phyloP scores from a whole-genome alignment of 495 filamentous ascomycete genomes.

The Rusavskia elegans region DNA sequence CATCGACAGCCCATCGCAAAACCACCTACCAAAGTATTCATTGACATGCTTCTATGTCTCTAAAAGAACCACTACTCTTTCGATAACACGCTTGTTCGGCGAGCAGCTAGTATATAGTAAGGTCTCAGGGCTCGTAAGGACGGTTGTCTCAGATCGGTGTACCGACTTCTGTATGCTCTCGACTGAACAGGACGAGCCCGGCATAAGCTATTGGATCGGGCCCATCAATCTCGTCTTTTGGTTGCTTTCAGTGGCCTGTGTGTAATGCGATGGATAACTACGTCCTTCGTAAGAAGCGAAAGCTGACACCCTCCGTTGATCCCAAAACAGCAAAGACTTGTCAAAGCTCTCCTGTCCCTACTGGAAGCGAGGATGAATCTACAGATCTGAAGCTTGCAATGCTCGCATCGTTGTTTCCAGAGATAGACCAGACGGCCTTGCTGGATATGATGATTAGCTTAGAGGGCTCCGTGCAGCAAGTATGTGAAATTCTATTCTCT shows the following conservation, averaged over 20 bases:
- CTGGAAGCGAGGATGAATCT: slow-evolving; percentile 41
- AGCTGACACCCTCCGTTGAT: slow-evolving; percentile 13
- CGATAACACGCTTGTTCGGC: no score
- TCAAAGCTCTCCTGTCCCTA: not conserved
- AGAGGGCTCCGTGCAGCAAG: slow-evolving; percentile 57
- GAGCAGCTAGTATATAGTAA: no score
- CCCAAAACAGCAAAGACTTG: not conserved
- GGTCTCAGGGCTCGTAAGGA: no score
- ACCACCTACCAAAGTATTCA: no score
- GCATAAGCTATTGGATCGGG: no score
- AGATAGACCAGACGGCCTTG: slow-evolving; percentile 43
- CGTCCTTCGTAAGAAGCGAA: slow-evolving; percentile 34
- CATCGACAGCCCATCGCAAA: no score
- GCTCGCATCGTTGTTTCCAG: slow-evolving; percentile 58
- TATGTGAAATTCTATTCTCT: slow-evolving; percentile 33
- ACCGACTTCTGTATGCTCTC: no score
- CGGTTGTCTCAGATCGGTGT: no score
- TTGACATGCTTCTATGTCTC: no score
- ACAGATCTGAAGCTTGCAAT: slow-evolving; percentile 83
- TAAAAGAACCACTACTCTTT: no score
- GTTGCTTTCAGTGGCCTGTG: not conserved
- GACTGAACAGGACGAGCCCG: no score
- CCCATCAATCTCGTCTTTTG: no score
- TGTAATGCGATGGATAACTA: slow-evolving; percentile 38
- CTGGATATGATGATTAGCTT: slow-evolving; percentile 65